Conservation (phyloP, 352 stramenopile genomes). For the Saprolegnia diclina region DNA sequence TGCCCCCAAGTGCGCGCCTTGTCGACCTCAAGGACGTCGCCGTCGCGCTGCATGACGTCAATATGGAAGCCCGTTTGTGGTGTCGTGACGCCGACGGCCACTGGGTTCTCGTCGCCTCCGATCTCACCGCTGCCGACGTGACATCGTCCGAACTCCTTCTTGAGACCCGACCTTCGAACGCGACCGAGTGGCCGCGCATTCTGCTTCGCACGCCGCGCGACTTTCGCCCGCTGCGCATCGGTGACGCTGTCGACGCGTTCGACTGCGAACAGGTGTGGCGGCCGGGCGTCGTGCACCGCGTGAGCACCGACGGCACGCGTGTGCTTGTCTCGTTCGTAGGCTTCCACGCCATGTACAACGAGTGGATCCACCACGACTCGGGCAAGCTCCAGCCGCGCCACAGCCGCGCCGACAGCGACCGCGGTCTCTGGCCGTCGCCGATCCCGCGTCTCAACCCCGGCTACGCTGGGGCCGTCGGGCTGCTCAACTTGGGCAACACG, state of each 20-base stretch:
- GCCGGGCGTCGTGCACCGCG: conserved; percentile 8
- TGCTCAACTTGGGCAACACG: conserved; percentile 29
- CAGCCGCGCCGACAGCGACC: not conserved
- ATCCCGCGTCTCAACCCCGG: conserved; percentile 14
- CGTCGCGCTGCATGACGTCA: too few species aligned
- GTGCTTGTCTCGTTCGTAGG: conserved; percentile 21
- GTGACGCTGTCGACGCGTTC: conserved; percentile 24
- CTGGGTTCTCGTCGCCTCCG: not conserved
- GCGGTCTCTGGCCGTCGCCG: not conserved
- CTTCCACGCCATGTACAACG: conserved; percentile 23
- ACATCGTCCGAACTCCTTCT: not conserved
- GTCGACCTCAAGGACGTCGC: too few species aligned
- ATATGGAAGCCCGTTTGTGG: too few species aligned
- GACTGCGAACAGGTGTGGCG: conserved; percentile 25
- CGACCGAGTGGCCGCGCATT: conserved; percentile 1
- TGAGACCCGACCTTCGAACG: not conserved
- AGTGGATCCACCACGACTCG: conserved; percentile 28
- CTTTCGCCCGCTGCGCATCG: conserved; percentile 21
- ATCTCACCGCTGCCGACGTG: not conserved
- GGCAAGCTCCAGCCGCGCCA: conserved; percentile 22
- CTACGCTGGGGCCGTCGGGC: conserved; percentile 12
- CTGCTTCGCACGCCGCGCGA: not conserved
- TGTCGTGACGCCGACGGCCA: not conserved
- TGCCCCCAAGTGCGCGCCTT: not conserved
- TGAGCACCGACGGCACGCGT: conserved; percentile 15